A percentile compares a stretch with the other conserved stretches of the same genome.
Conservation (phyloP, 176 grass and related monocot species). For the Saccharum officinarum region DNA sequence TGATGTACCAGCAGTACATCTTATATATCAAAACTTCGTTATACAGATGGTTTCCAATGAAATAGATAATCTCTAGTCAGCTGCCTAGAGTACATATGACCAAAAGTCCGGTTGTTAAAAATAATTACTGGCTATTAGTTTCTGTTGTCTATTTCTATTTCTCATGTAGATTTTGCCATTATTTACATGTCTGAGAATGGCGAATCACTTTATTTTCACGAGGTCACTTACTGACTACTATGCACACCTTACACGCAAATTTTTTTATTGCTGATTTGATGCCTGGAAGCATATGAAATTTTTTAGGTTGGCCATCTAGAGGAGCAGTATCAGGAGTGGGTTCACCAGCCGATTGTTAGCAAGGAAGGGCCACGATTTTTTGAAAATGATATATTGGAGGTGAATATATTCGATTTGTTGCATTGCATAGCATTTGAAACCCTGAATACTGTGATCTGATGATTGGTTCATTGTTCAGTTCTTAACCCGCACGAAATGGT, state of each 20-base stretch:
- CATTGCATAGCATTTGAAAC: conserved; percentile 1
- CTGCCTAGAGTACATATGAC: not conserved
- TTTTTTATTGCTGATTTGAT: not conserved
- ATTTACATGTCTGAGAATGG: not conserved
- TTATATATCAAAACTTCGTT: not conserved
- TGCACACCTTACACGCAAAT: not conserved
- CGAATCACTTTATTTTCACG: not conserved
- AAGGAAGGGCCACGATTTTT: conserved; percentile 94
- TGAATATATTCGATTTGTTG: conserved; percentile 27
- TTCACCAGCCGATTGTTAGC: conserved; percentile 95
- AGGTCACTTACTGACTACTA: not conserved
- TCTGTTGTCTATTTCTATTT: not conserved
- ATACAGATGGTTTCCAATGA: not conserved
- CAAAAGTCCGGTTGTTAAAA: not conserved
- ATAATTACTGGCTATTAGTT: not conserved
- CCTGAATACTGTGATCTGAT: conserved; percentile 24
- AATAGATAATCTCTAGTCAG: not conserved
- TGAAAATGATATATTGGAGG: conserved; percentile 80
- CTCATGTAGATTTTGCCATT: not conserved
- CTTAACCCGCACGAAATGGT: conserved; percentile 91
- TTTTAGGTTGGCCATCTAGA: conserved; percentile 85
- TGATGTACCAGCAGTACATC: not conserved
- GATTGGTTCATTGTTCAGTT: conserved; percentile 57
- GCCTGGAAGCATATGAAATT: conserved; percentile 14
- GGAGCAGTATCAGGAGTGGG: conserved; percentile 87